phyloP scores from a whole-genome alignment of 371 early-diverging fungal species.

The Mucor saturninus region DNA sequence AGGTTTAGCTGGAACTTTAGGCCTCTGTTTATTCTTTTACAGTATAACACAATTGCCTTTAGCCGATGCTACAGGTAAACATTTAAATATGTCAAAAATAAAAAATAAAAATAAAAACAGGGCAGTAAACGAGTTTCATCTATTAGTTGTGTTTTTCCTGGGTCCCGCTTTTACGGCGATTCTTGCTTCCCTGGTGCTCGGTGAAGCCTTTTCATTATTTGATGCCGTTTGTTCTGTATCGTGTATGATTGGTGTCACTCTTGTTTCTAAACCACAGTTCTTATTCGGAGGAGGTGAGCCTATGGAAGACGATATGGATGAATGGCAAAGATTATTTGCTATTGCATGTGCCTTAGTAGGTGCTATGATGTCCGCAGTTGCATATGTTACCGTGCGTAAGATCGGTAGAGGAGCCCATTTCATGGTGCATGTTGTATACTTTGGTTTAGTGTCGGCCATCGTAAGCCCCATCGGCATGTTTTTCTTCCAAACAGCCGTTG shows the following conservation, averaged over 20 bases:
- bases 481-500: slow-evolving; percentile 35
- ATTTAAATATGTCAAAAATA: neutral
- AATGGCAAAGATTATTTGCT: slow-evolving; percentile 42
- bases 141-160: slow-evolving; percentile 71
- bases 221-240: slow-evolving; percentile 60
- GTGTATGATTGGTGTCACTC: slow-evolving; percentile 68
- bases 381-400: slow-evolving; percentile 76
- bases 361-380: slow-evolving; percentile 66
- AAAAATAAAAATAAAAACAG: neutral
- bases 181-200: slow-evolving; percentile 63
- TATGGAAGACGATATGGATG: slow-evolving; percentile 2
- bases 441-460: slow-evolving; percentile 65
- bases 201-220: slow-evolving; percentile 67
- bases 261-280: slow-evolving; percentile 71
- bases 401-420: slow-evolving; percentile 69
- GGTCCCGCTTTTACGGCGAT: slow-evolving; percentile 80
- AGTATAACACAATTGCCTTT: slow-evolving; percentile 70
- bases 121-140: neutral
- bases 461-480: slow-evolving; percentile 48
- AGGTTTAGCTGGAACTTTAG: slow-evolving; percentile 68
- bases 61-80: slow-evolving; percentile 72
- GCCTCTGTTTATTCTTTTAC: slow-evolving; percentile 75
- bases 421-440: slow-evolving; percentile 79
- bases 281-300: slow-evolving; percentile 47
- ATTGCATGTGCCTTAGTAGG: slow-evolving; percentile 61